phyloP scores from a whole-genome alignment of 139 green algal species.

The Closterium sp. region DNA sequence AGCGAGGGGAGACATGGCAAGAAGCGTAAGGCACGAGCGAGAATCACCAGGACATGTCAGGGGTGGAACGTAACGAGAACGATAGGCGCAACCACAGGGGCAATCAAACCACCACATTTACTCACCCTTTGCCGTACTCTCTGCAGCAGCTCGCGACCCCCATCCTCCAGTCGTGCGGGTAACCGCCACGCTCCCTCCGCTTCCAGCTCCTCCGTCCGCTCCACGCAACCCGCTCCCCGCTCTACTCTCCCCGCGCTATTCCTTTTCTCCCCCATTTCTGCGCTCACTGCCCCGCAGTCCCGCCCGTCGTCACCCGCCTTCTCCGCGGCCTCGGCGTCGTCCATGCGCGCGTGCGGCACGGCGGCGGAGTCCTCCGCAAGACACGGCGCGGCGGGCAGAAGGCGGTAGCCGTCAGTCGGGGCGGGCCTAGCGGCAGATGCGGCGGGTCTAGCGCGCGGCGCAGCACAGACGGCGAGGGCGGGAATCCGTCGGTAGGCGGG shows the following conservation, averaged over 20 bases:
- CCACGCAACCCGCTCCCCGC: neutral
- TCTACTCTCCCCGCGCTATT: neutral
- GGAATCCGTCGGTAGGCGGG: neutral
- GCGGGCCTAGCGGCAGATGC: neutral
- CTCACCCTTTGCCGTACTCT: neutral
- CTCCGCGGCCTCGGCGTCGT: neutral
- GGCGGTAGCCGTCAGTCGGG: neutral
- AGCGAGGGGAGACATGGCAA: neutral
- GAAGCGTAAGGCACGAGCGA: neutral
- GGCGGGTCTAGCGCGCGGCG: neutral
- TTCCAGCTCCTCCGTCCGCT: neutral
- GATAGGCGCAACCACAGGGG: too few relatives aligned
- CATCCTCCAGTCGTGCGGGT: neutral
- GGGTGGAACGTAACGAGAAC: too few relatives aligned
- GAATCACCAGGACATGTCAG: too few relatives aligned
- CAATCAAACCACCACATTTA: neutral
- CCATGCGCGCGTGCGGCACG: neutral
- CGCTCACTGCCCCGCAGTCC: neutral
- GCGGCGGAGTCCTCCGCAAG: neutral
- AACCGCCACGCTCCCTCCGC: neutral
- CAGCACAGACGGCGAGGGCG: neutral
- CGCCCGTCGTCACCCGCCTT: neutral
- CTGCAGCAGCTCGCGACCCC: neutral
- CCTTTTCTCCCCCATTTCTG: neutral
- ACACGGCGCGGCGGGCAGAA: neutral